These are phyloP conservation scores for Alternaria hordeiaustralica DNA, from an alignment of 2,329 filamentous ascomycete genomes.

Conservation along the genomic window DNA sequence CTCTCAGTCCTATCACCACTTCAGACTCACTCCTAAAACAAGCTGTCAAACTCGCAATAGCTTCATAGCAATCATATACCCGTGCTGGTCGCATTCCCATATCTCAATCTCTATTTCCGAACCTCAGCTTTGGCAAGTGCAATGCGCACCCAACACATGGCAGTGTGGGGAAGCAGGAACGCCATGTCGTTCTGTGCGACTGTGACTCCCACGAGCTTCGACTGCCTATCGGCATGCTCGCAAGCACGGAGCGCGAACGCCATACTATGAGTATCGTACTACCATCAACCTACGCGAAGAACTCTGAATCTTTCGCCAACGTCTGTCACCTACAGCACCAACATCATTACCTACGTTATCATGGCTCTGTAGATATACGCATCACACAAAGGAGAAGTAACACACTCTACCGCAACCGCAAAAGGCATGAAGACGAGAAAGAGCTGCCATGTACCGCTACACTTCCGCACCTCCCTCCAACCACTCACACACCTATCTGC, in stretches of 20 bases:
- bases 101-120: not conserved
- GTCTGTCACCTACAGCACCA: not conserved
- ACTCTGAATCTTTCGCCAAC: not conserved
- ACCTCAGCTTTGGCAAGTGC: not conserved
- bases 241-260: not conserved
- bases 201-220: constrained; percentile 12
- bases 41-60: too few relatives aligned
- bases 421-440: constrained; percentile 1
- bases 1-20: not conserved
- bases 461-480: not conserved
- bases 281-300: not conserved
- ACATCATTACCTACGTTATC: not conserved
- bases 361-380: not conserved
- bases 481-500: not conserved
- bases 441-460: constrained; percentile 5
- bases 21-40: not conserved
- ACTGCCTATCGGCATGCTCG: constrained; percentile 7
- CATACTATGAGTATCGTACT: constrained; percentile 1
- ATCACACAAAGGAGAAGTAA: not conserved
- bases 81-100: not conserved
- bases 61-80: not conserved
- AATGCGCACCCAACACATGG: not conserved
- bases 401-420: not conserved
- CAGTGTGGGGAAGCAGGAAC: not conserved
- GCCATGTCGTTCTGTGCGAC: constrained; percentile 7